Evolutionary conservation across 371 early-diverging fungal species (phyloP), one percentile per base, ranked within the genome.

Genomic region (Fennellomyces sp.): DNA sequence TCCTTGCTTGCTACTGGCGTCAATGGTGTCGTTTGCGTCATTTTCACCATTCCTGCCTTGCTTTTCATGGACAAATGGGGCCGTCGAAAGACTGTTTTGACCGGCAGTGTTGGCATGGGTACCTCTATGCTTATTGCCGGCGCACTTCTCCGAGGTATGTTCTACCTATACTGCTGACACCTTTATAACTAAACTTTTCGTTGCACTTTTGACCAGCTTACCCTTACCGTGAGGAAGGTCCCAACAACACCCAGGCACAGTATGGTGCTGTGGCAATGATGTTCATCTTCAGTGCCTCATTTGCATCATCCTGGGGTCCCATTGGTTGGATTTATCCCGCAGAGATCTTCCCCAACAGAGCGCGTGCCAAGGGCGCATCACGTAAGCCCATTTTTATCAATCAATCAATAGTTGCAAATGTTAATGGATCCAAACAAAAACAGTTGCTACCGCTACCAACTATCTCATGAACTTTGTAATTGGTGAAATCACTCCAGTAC

Each of bases 311-410:
- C 6, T 62, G 94, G 94, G 95, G 94, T 11, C 94, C 95, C 15
- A 77, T 90, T 58, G 91, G 88, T 25, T 96, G 95, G 96, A 85
- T 91, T 63, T 92, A 92, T 69, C 93, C 93, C 33, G 83, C 93
- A 26, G 96, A 96, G 68, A 91, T 91, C 63, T 90, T 81, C 71
- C 89, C 91, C 15, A 49, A 26, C 15, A 48, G 60, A 33, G 59
- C 59, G 2, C 59, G 59, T 51, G 59, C 59, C 19, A 59, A 59
- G 51, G 59, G 59, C 38, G 23, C 59, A 30, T 59, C 59, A 38
- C 36, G 59, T 59, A 59, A 6, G 59, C 51, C 8, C 1, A 41
- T 15, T 23, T 10, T n/a, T n/a, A n/a, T n/a, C n/a, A n/a, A n/a
- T n/a, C n/a, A n/a, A n/a, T n/a, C n/a, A n/a, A n/a, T n/a, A n/a